These are phyloP conservation scores for Bacidia rubella DNA, from an alignment of 495 filamentous ascomycete species.

Conservation along the genomic window DNA sequence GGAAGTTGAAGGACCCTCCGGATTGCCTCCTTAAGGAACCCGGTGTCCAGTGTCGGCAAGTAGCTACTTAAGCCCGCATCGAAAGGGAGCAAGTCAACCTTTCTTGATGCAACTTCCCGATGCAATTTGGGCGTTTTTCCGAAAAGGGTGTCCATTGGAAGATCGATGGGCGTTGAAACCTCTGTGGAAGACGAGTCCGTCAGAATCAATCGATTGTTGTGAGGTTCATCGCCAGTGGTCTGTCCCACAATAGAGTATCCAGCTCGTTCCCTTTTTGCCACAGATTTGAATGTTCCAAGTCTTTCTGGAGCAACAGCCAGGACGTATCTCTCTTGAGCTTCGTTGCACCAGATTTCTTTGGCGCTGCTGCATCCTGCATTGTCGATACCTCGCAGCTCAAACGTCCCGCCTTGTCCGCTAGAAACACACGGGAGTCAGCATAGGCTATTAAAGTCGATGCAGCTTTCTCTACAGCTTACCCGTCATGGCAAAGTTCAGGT, in stretches of 20 bases:
- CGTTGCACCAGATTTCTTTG: conserved; percentile 57
- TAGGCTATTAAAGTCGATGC: too few relatives aligned
- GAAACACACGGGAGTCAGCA: too few relatives aligned
- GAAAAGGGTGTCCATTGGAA: conserved; percentile 85
- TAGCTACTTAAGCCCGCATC: conserved; percentile 53
- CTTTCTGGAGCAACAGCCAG: conserved; percentile 63
- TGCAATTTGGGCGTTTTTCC: conserved; percentile 81
- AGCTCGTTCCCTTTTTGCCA: conserved; percentile 78
- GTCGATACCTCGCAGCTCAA: conserved; percentile 85
- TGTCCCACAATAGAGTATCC: conserved; percentile 87
- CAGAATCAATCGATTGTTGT: conserved; percentile 59
- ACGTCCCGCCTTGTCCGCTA: conserved; percentile 69
- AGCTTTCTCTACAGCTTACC: too few relatives aligned
- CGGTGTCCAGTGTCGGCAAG: conserved; percentile 45
- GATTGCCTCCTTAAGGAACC: conserved; percentile 59
- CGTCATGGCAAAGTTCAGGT: conserved; percentile 79
- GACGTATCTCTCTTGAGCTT: conserved; percentile 93
- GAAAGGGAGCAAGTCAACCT: conserved; percentile 54
- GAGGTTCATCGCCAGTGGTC: conserved; percentile 47
- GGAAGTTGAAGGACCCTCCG: conserved; percentile 73
- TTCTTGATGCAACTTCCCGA: conserved; percentile 61
- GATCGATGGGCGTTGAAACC: conserved; percentile 67
- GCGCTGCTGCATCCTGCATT: conserved; percentile 79
- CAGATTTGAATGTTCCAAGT: conserved; percentile 70
- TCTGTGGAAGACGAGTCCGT: conserved; percentile 70